phyloP scores from a whole-genome alignment of 768 basidiomycete species.

The Leccinellum albellum region DNA sequence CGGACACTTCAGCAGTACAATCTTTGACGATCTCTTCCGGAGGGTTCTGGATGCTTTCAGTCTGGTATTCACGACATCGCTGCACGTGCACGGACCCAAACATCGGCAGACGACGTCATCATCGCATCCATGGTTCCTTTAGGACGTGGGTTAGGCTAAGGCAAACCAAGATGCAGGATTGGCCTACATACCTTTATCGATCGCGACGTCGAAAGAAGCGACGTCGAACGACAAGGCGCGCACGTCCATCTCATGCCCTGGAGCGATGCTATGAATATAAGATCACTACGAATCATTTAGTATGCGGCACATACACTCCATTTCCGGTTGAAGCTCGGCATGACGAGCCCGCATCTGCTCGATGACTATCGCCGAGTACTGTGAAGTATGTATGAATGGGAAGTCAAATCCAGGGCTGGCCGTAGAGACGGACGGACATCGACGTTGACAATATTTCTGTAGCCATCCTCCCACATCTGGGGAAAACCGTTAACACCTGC shows the following conservation, averaged over 20 bases:
- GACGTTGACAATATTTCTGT: conserved; percentile 72
- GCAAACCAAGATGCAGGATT: neutral
- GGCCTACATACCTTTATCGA: conserved; percentile 71
- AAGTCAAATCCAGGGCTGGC: neutral
- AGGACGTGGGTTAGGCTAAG: neutral
- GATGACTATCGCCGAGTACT: conserved; percentile 77
- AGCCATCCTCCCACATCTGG: conserved; percentile 90
- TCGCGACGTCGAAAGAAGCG: conserved; percentile 68
- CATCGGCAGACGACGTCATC: conserved; percentile 78
- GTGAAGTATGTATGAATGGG: neutral
- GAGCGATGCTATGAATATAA: neutral
- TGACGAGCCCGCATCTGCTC: conserved; percentile 67
- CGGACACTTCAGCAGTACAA: conserved; percentile 73
- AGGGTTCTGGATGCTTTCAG: conserved; percentile 51
- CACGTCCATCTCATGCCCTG: conserved; percentile 86
- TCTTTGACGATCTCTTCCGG: conserved; percentile 65
- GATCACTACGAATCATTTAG: neutral
- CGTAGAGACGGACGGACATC: conserved; percentile 48
- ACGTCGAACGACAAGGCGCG: conserved; percentile 57
- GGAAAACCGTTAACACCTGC: conserved; percentile 3
- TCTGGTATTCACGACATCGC: neutral
- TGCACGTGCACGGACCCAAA: conserved; percentile 54
- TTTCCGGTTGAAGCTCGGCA: conserved; percentile 47
- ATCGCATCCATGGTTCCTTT: conserved; percentile 84
- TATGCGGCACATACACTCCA: conserved; percentile 55